These are phyloP conservation scores for Colletotrichum plurivorum DNA, from an alignment of 2,329 filamentous ascomycete genomes.

Conservation along the genomic window DNA sequence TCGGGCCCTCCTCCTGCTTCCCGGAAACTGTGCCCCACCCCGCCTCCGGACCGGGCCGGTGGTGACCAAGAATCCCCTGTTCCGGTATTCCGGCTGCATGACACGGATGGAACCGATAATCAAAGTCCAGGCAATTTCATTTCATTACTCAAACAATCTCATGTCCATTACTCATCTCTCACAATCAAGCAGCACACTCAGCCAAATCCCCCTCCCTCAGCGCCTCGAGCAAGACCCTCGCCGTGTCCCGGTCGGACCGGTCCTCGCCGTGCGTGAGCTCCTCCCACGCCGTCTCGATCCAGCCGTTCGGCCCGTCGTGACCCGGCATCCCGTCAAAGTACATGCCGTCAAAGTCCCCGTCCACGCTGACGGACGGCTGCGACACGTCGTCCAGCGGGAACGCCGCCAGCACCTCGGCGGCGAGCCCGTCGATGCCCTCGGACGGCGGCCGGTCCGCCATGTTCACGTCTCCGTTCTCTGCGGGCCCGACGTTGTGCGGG, in stretches of 20 bases:
- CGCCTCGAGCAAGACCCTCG: slow-evolving; percentile 54
- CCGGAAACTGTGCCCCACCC: too few species aligned
- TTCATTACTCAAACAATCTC: neutral
- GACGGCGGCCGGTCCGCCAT: slow-evolving; percentile 43
- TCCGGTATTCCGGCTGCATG: too few species aligned
- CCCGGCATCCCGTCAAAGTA: slow-evolving; percentile 48
- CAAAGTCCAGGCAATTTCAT: too few species aligned
- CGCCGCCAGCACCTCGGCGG: slow-evolving; percentile 49
- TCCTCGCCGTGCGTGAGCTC: slow-evolving; percentile 47
- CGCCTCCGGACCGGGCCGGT: too few species aligned
- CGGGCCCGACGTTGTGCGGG: slow-evolving; percentile 8
- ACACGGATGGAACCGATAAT: too few species aligned
- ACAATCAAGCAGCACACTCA: slow-evolving; percentile 35
- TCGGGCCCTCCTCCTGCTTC: too few species aligned
- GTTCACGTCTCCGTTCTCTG: slow-evolving; percentile 22
- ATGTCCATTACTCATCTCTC: neutral
- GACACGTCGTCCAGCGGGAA: slow-evolving; percentile 47
- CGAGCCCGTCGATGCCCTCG: slow-evolving; percentile 49
- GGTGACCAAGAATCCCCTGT: too few species aligned
- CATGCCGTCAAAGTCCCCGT: slow-evolving; percentile 45
- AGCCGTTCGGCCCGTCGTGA: slow-evolving; percentile 48
- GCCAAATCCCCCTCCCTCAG: slow-evolving; percentile 49
- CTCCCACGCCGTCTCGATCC: slow-evolving; percentile 56
- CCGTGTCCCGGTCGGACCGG: slow-evolving; percentile 54
- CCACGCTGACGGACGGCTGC: slow-evolving; percentile 41